phyloP scores from a whole-genome alignment of 2,329 filamentous ascomycete genomes.

The Aaosphaeria pasadenensis region DNA sequence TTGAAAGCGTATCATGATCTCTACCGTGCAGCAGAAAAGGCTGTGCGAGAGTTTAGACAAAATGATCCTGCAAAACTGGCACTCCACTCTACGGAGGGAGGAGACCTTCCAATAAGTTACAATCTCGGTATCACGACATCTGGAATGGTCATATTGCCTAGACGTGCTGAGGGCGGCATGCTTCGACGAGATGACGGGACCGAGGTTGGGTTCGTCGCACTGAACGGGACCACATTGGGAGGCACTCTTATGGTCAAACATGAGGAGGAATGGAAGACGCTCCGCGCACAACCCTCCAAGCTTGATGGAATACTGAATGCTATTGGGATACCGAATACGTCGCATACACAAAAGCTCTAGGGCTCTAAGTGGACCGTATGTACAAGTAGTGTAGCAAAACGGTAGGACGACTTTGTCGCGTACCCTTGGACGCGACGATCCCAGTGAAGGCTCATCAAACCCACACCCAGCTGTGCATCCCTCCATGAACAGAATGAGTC shows the following conservation, averaged over 20 bases:
- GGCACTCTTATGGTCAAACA: conserved; percentile 60
- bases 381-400: too few species aligned
- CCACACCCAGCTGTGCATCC: too few species aligned
- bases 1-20: conserved; percentile 32
- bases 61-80: conserved; percentile 23
- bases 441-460: too few species aligned
- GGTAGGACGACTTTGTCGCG: too few species aligned
- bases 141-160: conserved; percentile 54
- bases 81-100: conserved; percentile 25
- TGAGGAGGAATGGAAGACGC: conserved; percentile 51
- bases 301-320: conserved; percentile 44
- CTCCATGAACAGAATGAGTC: too few species aligned
- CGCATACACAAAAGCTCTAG: background rate
- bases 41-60: conserved; percentile 36
- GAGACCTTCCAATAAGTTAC: conserved; percentile 52
- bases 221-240: conserved; percentile 57
- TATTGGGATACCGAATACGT: conserved; percentile 28
- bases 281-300: conserved; percentile 40
- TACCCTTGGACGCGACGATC: too few species aligned
- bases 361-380: too few species aligned
- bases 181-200: conserved; percentile 39
- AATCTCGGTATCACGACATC: conserved; percentile 56
- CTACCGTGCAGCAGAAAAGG: conserved; percentile 28
- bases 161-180: conserved; percentile 44
- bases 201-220: conserved; percentile 43